These are phyloP conservation scores for Suhomyces maxii DNA, from an alignment of 1,139 yeast species.

Conservation along the genomic window DNA sequence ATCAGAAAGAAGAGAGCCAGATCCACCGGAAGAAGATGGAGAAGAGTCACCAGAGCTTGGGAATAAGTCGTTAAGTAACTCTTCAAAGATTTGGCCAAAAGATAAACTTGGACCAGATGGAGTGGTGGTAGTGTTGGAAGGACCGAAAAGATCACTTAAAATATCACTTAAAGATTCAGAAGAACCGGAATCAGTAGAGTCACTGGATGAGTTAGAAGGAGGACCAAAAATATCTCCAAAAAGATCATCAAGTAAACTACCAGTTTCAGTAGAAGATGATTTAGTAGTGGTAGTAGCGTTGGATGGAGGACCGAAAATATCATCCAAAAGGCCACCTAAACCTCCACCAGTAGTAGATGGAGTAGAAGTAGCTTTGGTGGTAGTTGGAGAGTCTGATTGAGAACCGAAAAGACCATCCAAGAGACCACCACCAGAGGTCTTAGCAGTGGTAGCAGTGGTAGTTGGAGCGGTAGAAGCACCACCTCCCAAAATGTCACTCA, in stretches of 20 bases:
- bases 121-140: conserved; percentile 4
- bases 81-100: conserved; percentile 11
- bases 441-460: conserved; percentile 11
- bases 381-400: conserved; percentile 9
- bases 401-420: conserved; percentile 15
- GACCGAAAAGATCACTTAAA: conserved; percentile 8
- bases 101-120: conserved; percentile 10
- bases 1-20: conserved; percentile 22
- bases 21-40: conserved; percentile 13
- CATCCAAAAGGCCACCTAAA: conserved; percentile 17
- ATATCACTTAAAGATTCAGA: background rate
- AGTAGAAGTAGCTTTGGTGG: conserved; percentile 1
- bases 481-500: background rate
- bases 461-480: conserved; percentile 1
- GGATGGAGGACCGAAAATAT: conserved; percentile 14
- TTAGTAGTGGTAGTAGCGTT: conserved; percentile 14
- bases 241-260: conserved; percentile 15
- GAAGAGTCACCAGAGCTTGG: conserved; percentile 11
- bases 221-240: conserved; percentile 16
- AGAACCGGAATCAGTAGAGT: conserved; percentile 8
- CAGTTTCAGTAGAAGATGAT: conserved; percentile 14
- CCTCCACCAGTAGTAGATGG: conserved; percentile 10
- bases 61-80: conserved; percentile 14
- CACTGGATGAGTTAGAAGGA: conserved; percentile 11
- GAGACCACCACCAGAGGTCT: conserved; percentile 8